A percentile compares a stretch with the other conserved stretches of the same genome.
These are phyloP conservation scores for Lenwebbia sp. DNA, from an alignment of 345 rosid species.

Conservation along the genomic window DNA sequence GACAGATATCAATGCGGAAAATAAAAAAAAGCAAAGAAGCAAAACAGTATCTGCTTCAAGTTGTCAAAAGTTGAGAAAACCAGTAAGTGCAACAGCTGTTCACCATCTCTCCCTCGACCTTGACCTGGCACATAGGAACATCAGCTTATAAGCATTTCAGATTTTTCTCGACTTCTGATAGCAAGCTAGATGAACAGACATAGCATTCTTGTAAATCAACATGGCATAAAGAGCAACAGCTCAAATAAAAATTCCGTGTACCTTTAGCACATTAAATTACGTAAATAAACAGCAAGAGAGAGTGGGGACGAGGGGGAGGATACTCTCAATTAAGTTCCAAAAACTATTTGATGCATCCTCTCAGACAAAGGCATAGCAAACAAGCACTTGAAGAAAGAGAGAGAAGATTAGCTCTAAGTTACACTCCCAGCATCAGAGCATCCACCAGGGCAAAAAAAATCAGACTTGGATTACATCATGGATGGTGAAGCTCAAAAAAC, in stretches of 20 bases:
- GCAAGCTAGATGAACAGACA: background rate
- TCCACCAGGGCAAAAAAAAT: background rate
- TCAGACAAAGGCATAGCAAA: background rate
- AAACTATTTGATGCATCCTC: background rate
- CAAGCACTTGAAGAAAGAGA: background rate
- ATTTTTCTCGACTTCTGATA: background rate
- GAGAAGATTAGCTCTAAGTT: background rate
- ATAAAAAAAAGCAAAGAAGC: slow-evolving; percentile 11
- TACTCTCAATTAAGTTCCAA: background rate
- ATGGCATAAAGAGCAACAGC: background rate
- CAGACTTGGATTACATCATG: background rate
- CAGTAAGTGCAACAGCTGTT: slow-evolving; percentile 3
- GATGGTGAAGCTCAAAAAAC: background rate
- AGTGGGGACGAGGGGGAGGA: background rate
- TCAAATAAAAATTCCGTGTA: background rate
- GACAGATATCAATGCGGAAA: background rate
- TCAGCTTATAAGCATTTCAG: background rate
- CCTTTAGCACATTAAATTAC: background rate
- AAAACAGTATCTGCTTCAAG: slow-evolving; percentile 26
- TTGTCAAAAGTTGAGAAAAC: background rate
- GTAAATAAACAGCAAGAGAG: background rate
- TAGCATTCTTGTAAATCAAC: background rate
- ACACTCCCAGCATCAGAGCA: background rate
- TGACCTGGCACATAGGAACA: slow-evolving; percentile 27
- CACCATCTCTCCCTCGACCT: slow-evolving; percentile 63